Percentiles rank a stretch among this genome's conserved stretches.
Evolutionary conservation across 345 rosid species (phyloP).

Genomic region (Linum usitatissimum): DNA sequence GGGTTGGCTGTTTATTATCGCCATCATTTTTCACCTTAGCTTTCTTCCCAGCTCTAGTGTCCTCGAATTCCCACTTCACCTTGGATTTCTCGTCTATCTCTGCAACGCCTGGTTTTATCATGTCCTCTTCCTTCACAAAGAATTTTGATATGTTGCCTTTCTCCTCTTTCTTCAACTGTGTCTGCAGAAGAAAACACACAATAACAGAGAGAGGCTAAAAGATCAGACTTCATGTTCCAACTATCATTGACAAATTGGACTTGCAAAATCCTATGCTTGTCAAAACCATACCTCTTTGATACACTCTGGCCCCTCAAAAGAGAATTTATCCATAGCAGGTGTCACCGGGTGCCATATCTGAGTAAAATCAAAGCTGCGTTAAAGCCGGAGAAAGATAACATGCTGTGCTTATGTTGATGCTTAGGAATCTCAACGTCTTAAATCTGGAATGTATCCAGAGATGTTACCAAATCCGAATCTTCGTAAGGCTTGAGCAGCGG

Average conservation of each 20-base stretch:
- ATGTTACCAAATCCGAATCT: constrained; percentile 55
- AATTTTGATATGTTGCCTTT: constrained; percentile 61
- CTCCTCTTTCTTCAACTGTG: constrained; percentile 38
- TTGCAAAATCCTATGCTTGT: background rate
- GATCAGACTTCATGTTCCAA: background rate
- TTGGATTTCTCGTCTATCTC: constrained; percentile 18
- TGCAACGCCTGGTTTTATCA: constrained; percentile 9
- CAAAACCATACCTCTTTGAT: constrained; percentile 46
- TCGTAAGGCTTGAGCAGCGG: constrained; percentile 59
- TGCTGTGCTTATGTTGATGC: background rate
- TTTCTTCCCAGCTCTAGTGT: constrained; percentile 30
- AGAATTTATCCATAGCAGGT: constrained; percentile 69
- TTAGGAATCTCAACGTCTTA: constrained; percentile 7
- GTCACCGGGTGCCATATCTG: constrained; percentile 87
- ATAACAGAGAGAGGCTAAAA: background rate
- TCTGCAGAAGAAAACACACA: constrained; percentile 32
- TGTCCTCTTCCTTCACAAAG: constrained; percentile 28
- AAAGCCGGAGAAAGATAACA: background rate
- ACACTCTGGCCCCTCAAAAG: constrained; percentile 87
- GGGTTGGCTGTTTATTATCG: constrained; percentile 44
- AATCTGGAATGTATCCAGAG: background rate
- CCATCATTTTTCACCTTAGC: constrained; percentile 24
- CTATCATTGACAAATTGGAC: background rate
- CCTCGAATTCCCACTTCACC: constrained; percentile 36
- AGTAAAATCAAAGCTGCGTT: background rate